These are phyloP conservation scores for Monascus purpureus DNA, from an alignment of 495 filamentous ascomycete genomes.

Conservation along the genomic window DNA sequence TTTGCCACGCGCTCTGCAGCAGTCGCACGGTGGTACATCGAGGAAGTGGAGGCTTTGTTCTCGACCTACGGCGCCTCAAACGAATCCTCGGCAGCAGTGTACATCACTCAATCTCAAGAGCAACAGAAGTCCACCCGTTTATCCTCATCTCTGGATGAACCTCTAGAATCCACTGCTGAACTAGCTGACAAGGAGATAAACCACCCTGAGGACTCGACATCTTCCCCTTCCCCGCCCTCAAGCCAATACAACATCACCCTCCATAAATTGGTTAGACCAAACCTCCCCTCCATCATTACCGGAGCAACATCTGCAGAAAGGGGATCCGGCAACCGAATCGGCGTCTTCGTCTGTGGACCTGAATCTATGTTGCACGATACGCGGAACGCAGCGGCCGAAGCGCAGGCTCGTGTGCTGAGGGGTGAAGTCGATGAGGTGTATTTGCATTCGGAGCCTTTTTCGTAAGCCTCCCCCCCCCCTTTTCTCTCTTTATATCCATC, in stretches of 20 bases:
- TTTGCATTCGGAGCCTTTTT: slow-evolving; percentile 39
- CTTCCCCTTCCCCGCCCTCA: background rate
- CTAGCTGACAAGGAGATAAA: background rate
- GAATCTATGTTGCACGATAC: slow-evolving; percentile 35
- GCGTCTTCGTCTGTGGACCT: slow-evolving; percentile 37
- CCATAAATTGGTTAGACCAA: slow-evolving; percentile 18
- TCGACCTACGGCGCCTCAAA: background rate
- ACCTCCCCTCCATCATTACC: slow-evolving; percentile 21
- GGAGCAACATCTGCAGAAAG: slow-evolving; percentile 7
- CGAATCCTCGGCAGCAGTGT: slow-evolving; percentile 11
- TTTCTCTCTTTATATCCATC: background rate
- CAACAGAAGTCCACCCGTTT: background rate
- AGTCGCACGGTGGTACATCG: slow-evolving; percentile 16
- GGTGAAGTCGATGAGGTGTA: slow-evolving; percentile 33
- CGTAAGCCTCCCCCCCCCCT: slow-evolving; percentile 15
- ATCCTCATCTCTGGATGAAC: background rate
- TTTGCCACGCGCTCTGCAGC: slow-evolving; percentile 17
- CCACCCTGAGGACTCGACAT: background rate
- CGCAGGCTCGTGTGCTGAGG: slow-evolving; percentile 23
- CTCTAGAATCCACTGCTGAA: background rate
- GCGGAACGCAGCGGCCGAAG: slow-evolving; percentile 32
- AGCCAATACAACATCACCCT: slow-evolving; percentile 9
- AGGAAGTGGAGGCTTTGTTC: slow-evolving; percentile 8
- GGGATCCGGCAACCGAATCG: slow-evolving; percentile 15
- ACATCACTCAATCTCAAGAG: slow-evolving; percentile 8